A percentile compares a stretch with the other conserved stretches of the same genome.
phyloP scores from a whole-genome alignment of 768 basidiomycete species.

The Boletus rufocinnamomeus region DNA sequence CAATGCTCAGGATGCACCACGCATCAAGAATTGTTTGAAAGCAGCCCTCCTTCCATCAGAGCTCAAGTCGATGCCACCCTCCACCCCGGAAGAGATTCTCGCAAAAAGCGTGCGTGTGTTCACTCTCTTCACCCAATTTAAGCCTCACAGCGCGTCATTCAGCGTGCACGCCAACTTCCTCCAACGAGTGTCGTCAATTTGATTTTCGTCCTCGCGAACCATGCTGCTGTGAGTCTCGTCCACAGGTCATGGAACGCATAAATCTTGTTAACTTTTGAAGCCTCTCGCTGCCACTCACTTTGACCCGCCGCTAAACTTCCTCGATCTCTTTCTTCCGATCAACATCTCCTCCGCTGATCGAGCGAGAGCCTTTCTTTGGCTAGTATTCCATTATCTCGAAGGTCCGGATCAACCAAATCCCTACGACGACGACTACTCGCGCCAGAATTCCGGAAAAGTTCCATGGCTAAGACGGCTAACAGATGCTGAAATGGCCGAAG shows the following conservation, averaged over 20 bases:
- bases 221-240: constrained; percentile 61
- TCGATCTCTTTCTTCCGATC: constrained; percentile 84
- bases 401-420: constrained; percentile 64
- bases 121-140: not conserved
- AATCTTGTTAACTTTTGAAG: constrained; percentile 34
- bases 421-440: constrained; percentile 69
- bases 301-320: constrained; percentile 69
- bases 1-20: constrained; percentile 87
- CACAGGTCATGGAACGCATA: constrained; percentile 4
- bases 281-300: constrained; percentile 70
- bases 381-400: constrained; percentile 82
- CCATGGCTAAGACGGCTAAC: constrained; percentile 60
- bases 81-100: constrained; percentile 74
- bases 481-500: constrained; percentile 52
- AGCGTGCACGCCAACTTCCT: constrained; percentile 65
- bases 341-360: constrained; percentile 71
- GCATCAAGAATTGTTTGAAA: constrained; percentile 90
- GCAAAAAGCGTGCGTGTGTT: constrained; percentile 55
- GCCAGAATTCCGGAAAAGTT: constrained; percentile 58
- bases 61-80: constrained; percentile 61
- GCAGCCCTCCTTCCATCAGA: constrained; percentile 76
- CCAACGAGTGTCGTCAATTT: constrained; percentile 87
- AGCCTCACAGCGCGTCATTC: constrained; percentile 4
- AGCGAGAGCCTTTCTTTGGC: constrained; percentile 80
- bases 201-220: constrained; percentile 79